Conservation (phyloP, 1,284 basidiomycete species). For the Trichosporon sp. region DNA sequence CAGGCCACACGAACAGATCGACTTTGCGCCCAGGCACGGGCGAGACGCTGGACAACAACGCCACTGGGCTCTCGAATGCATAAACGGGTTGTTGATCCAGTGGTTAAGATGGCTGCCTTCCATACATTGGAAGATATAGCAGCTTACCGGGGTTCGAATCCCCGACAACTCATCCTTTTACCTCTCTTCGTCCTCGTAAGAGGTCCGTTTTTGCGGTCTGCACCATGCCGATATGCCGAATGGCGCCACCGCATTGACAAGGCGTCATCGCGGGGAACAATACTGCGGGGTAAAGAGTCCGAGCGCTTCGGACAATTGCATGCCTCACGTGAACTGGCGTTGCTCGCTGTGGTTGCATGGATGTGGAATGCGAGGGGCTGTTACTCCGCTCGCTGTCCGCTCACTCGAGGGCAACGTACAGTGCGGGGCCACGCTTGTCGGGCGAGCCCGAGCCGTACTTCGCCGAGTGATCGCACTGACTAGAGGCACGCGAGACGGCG, state of each 20-base stretch:
- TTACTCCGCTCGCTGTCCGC: background rate
- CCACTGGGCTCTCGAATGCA: too few species aligned
- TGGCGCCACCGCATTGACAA: too few species aligned
- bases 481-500: background rate
- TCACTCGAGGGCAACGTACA: background rate
- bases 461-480: background rate
- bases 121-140: background rate
- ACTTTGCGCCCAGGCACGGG: background rate
- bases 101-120: slow-evolving; percentile 21
- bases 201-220: background rate
- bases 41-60: too few species aligned
- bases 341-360: background rate
- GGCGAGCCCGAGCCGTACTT: background rate
- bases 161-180: slow-evolving; percentile 16
- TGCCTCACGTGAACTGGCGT: background rate
- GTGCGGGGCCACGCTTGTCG: background rate
- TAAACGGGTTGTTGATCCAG: slow-evolving; percentile 16
- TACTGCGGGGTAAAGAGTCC: background rate
- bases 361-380: background rate
- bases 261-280: background rate
- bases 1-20: background rate
- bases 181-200: too few species aligned
- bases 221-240: background rate
- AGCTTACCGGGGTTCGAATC: slow-evolving; percentile 20
- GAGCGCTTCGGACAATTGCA: slow-evolving; percentile 1